Evolutionary conservation across 768 basidiomycete genomes (phyloP).

Genomic region (Clavaria fumosa): DNA sequence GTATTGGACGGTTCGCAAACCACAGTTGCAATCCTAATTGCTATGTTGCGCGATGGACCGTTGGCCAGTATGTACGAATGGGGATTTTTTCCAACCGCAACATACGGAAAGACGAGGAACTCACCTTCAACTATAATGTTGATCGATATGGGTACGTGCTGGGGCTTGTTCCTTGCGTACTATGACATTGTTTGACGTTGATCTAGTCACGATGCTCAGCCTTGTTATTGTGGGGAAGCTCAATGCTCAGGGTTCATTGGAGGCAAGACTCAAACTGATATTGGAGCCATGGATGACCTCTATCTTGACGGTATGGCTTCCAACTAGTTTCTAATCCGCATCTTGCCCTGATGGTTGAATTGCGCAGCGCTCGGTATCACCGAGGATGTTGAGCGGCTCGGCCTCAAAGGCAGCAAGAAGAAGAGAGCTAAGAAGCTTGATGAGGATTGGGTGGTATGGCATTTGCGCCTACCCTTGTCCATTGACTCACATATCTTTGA

Average conservation of each 20-base stretch:
- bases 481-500: conserved; percentile 6
- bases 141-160: conserved; percentile 86
- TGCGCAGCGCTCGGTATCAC: conserved; percentile 76
- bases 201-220: conserved; percentile 93
- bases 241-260: conserved; percentile 95
- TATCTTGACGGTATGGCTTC: conserved; percentile 66
- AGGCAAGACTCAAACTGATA: conserved; percentile 95
- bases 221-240: conserved; percentile 88
- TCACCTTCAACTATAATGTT: conserved; percentile 99
- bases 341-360: background rate
- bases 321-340: background rate
- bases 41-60: conserved; percentile 96
- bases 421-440: conserved; percentile 89
- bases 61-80: conserved; percentile 83
- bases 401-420: conserved; percentile 78
- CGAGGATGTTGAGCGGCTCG: conserved; percentile 73
- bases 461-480: background rate
- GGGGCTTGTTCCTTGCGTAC: background rate
- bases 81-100: conserved; percentile 88
- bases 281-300: conserved; percentile 87
- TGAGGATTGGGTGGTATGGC: conserved; percentile 74
- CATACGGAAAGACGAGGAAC: conserved; percentile 68
- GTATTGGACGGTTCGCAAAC: conserved; percentile 94
- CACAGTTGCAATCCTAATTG: conserved; percentile 97
- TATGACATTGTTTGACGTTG: conserved; percentile 2